phyloP scores from a whole-genome alignment of 2,329 filamentous ascomycete species.

The Shiraia bambusicola region DNA sequence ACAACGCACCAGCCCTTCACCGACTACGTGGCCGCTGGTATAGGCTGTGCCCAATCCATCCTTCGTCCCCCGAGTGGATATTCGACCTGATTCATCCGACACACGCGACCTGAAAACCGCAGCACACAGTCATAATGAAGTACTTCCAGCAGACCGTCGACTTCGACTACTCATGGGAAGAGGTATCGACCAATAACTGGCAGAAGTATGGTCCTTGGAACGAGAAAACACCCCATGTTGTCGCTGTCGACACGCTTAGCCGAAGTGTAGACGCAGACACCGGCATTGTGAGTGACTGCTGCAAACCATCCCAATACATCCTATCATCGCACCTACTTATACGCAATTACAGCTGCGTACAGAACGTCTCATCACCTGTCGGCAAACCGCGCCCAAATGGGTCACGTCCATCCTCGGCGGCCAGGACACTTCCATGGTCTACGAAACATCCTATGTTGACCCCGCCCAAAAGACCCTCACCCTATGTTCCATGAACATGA shows the following conservation, averaged over 20 bases:
- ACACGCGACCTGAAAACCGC: slow-evolving; percentile 10
- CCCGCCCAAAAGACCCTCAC: slow-evolving; percentile 80
- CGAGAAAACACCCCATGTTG: slow-evolving; percentile 94
- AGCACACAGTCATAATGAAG: slow-evolving; percentile 66
- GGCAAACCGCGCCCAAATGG: slow-evolving; percentile 73
- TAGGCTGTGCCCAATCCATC: neutral
- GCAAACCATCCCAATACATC: too few relatives aligned
- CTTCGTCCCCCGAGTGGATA: too few relatives aligned
- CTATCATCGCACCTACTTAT: too few relatives aligned
- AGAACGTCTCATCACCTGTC: slow-evolving; percentile 67
- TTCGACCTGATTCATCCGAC: too few relatives aligned
- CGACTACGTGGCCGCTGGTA: too few relatives aligned
- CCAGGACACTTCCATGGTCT: slow-evolving; percentile 81
- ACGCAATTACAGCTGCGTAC: slow-evolving; percentile 61
- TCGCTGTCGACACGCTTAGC: slow-evolving; percentile 89
- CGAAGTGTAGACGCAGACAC: slow-evolving; percentile 65
- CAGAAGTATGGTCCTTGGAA: slow-evolving; percentile 99
- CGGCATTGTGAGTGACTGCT: slow-evolving; percentile 63
- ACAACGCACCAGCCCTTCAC: neutral
- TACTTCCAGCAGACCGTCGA: slow-evolving; percentile 88
- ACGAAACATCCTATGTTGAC: slow-evolving; percentile 95
- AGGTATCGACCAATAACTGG: slow-evolving; percentile 97
- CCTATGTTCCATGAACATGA: slow-evolving; percentile 95
- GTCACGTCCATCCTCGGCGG: slow-evolving; percentile 77
- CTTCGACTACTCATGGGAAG: slow-evolving; percentile 98